Base-by-base conservation (phyloP, 306 rosid genomes). In the Cicer pinnatifidum region DNA sequence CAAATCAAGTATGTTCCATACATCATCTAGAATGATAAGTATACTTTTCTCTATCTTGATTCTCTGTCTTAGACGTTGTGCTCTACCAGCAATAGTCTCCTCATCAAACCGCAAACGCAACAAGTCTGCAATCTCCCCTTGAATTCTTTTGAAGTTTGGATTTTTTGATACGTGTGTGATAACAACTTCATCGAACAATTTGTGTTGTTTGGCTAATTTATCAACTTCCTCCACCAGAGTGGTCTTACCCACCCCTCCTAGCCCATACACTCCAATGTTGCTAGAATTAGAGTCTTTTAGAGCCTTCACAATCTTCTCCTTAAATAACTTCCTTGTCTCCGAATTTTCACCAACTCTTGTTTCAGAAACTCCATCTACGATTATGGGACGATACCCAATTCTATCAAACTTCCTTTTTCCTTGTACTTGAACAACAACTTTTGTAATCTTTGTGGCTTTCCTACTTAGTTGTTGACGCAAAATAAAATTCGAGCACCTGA, bases 1-100 rank as follows among this genome's bases (percentile, higher is more conserved):
- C 16, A 64, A 64, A 5, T 64, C 70, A 64, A 64, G 8, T 41
- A 0, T 6, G 9, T 2, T 17, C 69, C 69, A 63, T 4, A 63
- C 15, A 63, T 63, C 48, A 39, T 63, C 68, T 11, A 62, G 48
- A 15, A 62, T 62, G 47, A 62, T 33, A 13, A 62, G 69, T 47
- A 62, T 59, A 33, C 0, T 38, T n/a, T 61, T 63, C 50, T 63
- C 50, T 1, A 5, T 10, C 11, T 15, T 16, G 7, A 64, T 64
- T 64, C 64, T 57, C 0, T 57, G 7, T 35, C 64, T 28, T 1
- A 23, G n/a, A 15, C 64, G 41, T 12, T 23, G 1, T 23, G 64
- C 64, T 28, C 40, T 57, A 11, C 40, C 40, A 4, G 0, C n/a
- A 57, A 57, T 0, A 11, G 40, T 23, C 40, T 23, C 40, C 8